These are phyloP conservation scores for Datura wrightii DNA, from an alignment of 257 asterid species.

Conservation along the genomic window DNA sequence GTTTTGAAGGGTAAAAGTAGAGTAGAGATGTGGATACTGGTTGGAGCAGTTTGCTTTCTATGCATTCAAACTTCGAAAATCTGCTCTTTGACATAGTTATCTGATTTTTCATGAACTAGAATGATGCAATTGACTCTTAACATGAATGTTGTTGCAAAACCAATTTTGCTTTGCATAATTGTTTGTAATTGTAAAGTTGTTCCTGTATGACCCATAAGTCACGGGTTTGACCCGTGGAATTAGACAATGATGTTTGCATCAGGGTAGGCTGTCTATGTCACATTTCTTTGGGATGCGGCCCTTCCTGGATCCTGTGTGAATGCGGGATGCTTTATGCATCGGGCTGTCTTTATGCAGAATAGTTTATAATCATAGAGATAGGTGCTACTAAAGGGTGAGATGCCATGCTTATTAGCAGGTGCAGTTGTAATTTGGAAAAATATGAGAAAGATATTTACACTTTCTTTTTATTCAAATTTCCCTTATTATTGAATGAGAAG, in stretches of 20 bases:
- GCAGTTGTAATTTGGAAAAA: too few relatives aligned
- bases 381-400: too few relatives aligned
- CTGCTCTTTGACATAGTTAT: neutral
- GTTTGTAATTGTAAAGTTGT: constrained; percentile 2
- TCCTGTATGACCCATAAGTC: neutral
- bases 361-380: neutral
- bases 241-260: neutral
- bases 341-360: too few relatives aligned
- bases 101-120: neutral
- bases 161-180: neutral
- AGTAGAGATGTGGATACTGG: constrained; percentile 14
- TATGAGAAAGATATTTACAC: too few relatives aligned
- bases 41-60: constrained; percentile 12
- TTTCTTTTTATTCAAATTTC: neutral
- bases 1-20: neutral
- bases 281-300: neutral
- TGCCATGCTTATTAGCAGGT: too few relatives aligned
- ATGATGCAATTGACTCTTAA: neutral
- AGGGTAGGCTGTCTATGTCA: neutral
- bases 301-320: neutral
- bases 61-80: neutral
- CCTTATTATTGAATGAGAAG: neutral
- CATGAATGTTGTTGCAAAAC: constrained; percentile 8
- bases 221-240: neutral
- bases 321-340: neutral